phyloP scores from a whole-genome alignment of 2,329 filamentous ascomycete genomes.

The Colletotrichum tofieldiae region DNA sequence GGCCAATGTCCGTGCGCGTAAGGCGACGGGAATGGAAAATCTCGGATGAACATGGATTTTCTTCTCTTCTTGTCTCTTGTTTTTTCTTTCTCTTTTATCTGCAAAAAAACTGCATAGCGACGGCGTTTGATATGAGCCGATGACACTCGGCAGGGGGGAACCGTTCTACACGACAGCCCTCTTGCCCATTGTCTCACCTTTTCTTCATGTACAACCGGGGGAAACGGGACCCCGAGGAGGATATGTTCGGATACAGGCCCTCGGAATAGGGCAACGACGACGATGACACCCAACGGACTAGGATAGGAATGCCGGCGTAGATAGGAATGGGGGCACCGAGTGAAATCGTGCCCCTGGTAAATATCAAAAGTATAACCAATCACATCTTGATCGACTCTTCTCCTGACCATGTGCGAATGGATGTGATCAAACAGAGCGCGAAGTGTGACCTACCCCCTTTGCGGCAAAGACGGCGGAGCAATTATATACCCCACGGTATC shows the following conservation, averaged over 20 bases:
- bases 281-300: not conserved
- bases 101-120: slow-evolving; percentile 17
- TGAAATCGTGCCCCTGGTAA: not conserved
- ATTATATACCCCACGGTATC: not conserved
- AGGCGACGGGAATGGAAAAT: not conserved
- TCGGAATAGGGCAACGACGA: not conserved
- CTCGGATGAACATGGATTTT: not conserved
- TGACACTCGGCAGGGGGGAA: not conserved
- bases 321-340: not conserved
- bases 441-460: not conserved
- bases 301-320: not conserved
- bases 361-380: not conserved
- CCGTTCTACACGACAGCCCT: not conserved
- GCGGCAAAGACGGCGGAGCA: not conserved
- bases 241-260: not conserved
- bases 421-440: not conserved
- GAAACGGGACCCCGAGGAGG: not conserved
- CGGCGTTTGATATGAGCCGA: slow-evolving; percentile 13
- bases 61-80: not conserved
- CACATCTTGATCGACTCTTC: not conserved
- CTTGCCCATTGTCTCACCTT: not conserved
- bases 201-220: not conserved
- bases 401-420: not conserved
- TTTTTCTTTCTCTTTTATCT: not conserved
- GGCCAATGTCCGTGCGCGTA: not conserved